Evolutionary conservation across 164 flowering plant species (phyloP), one percentile per base, ranked within the genome.

Genomic region (Platanus orientalis): DNA sequence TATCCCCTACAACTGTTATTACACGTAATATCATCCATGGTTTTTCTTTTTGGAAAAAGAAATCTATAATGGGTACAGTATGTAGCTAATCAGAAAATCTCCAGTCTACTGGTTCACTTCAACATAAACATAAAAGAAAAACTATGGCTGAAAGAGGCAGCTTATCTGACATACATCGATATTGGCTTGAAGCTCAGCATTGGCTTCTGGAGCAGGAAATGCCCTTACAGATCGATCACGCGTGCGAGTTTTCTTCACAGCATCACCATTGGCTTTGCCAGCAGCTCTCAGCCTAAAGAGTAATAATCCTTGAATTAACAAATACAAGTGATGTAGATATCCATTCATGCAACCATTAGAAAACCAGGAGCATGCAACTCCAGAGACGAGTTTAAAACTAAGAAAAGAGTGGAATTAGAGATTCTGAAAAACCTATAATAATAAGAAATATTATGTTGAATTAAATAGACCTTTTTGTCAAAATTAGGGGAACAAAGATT

Each of bases 121-220:
- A 3, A 47, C 42, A 49, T 16, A 32, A 30, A 57, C 16, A 39
- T 12, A 53, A 24, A 36, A 29, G 16, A 13, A 47, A 58, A 51
- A 55, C 21, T 12, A 20, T 5, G 26, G 21, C 3, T 14, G 50
- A 67, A 71, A 59, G 55, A 52, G 40, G 20, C 51, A 70, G 58
- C 56, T 62, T 48, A 65, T 70, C 47, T 61, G 74, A 70, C 93
- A 51, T 87, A 91, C 97, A 82, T 91, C 96, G 63, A 89, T 76
- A 76, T 91, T 91, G 57, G 83, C 69, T 72, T 83, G 94, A 66
- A 85, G 83, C 74, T 87, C 94, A 2, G 90, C 90, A 74, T 91
- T 91, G 57, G 96, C 97, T 71, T 87, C 89, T 16, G 96, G 92
- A 73, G 86, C 96, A 76, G 93, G 90, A 42, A 78, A 57, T 55